Percentiles rank a stretch among this genome's conserved stretches.
Conservation (phyloP, 192 early-diverging fungal genomes). For the Chytriomyces sp. region DNA sequence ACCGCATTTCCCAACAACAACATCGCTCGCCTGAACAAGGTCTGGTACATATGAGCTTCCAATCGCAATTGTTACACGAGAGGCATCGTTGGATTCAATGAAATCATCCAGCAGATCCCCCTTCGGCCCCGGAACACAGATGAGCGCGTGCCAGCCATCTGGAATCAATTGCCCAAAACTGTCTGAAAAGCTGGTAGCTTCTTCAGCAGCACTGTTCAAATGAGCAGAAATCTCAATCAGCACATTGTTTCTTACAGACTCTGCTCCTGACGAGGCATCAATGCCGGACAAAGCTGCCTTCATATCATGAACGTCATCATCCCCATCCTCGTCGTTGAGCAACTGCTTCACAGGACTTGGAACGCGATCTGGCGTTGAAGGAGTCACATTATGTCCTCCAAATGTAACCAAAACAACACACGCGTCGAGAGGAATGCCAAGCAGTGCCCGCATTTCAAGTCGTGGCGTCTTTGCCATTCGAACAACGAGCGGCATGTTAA, state of each 20-base stretch:
- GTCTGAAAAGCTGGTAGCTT: neutral
- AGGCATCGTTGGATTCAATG: constrained; percentile 9
- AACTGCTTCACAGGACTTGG: neutral
- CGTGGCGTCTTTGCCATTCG: constrained; percentile 33
- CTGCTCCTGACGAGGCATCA: neutral
- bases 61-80: constrained; percentile 15
- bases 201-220: neutral
- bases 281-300: neutral
- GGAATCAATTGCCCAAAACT: constrained; percentile 40
- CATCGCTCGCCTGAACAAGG: constrained; percentile 53
- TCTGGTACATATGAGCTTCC: constrained; percentile 52
- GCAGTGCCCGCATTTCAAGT: constrained; percentile 27
- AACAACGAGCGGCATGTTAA: constrained; percentile 47
- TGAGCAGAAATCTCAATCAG: neutral
- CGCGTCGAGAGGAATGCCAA: constrained; percentile 45
- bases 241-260: neutral
- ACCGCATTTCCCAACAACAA: constrained; percentile 59
- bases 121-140: constrained; percentile 33
- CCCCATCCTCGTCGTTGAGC: too few relatives aligned
- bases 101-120: constrained; percentile 26
- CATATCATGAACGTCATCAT: neutral
- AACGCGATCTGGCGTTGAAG: constrained; percentile 6
- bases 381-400: constrained; percentile 44
- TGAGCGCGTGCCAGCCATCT: constrained; percentile 51
- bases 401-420: constrained; percentile 54